Conservation (phyloP, 306 rosid species). For the Mucuna pruriens region DNA sequence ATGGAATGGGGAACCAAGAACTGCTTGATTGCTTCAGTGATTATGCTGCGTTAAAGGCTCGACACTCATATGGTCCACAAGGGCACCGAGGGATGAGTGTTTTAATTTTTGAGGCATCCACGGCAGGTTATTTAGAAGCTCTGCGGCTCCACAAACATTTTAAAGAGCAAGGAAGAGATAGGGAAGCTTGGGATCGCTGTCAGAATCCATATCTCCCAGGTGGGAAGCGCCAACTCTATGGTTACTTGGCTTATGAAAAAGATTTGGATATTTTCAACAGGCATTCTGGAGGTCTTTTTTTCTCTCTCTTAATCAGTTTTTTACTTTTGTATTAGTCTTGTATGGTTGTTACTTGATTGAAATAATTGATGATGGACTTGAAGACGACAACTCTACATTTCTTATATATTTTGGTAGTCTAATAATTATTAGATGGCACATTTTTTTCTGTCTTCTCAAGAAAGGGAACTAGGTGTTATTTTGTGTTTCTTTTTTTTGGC, state of each 20-base stretch:
- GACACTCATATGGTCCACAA: constrained; percentile 56
- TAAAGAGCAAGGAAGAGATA: constrained; percentile 51
- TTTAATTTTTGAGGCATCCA: constrained; percentile 46
- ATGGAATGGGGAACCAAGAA: constrained; percentile 61
- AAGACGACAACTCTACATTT: background rate
- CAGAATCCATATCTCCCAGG: constrained; percentile 43
- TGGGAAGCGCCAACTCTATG: constrained; percentile 56
- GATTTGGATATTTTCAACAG: constrained; percentile 51
- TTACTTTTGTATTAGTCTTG: background rate
- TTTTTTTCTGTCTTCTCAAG: background rate
- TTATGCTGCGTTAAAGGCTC: constrained; percentile 56
- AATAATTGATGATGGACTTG: constrained; percentile 7
- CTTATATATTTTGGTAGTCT: background rate
- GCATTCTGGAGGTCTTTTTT: constrained; percentile 39
- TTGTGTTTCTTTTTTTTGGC: background rate
- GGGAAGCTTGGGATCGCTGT: constrained; percentile 51
- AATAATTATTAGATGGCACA: background rate
- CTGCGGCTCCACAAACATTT: constrained; percentile 54
- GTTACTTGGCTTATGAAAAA: constrained; percentile 51
- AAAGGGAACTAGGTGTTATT: background rate
- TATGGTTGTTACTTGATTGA: background rate
- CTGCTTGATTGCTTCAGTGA: constrained; percentile 52
- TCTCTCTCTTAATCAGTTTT: background rate
- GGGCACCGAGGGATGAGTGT: constrained; percentile 59
- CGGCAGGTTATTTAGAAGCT: constrained; percentile 53